Base-by-base conservation (phyloP, 192 early-diverging fungal genomes). In the Lobosporangium transversale region DNA sequence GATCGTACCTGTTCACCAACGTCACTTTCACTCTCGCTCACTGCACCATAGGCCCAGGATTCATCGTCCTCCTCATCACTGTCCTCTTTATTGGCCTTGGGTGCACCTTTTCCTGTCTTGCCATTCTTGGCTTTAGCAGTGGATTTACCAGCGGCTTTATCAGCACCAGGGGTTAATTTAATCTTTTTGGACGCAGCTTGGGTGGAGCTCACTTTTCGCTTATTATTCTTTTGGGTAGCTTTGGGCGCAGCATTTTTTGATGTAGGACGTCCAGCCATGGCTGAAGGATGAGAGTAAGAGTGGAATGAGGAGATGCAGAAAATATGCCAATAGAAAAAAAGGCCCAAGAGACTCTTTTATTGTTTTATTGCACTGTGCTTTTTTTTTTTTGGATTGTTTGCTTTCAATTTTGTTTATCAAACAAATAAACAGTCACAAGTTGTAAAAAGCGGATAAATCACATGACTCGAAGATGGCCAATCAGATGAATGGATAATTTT, bases 1-100 rank as follows among this genome's bases (percentile, higher is more conserved):
- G 2, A 37, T 21, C 23, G 5, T 62, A 76, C 73, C 73, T 62
- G 33, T 53, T 64, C 70, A 40, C 59, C 73, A 36, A 35, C 36
- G 5, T 76, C 73, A 27, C 63, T 76, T 0, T 76, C 73, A 27
- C 73, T 76, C 3, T 27, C 64, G 47, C 63, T 66, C 9, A 76
- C 48, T 37, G 64, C 73, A 15, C 73, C 73, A 43, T 76, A 76
- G 14, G 73, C 73, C 73, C 73, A 76, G 12, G 73, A 76, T 24
- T 76, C 73, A 30, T 76, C 73, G 29, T 73, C 71, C 7, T 73
- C 71, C 18, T 62, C 58, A 1, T 59, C 60, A 23, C 61, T 63
- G 31, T 60, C 64, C 27, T 62, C 59, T 6, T 24, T 17, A 14
- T 26, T 30, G 24, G 43, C 44, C 24, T 62, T 67, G 30, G 53